A percentile compares a stretch with the other conserved stretches of the same genome.
phyloP scores from a whole-genome alignment of 2,329 filamentous ascomycete genomes.

The Aspergillus udagawae region DNA sequence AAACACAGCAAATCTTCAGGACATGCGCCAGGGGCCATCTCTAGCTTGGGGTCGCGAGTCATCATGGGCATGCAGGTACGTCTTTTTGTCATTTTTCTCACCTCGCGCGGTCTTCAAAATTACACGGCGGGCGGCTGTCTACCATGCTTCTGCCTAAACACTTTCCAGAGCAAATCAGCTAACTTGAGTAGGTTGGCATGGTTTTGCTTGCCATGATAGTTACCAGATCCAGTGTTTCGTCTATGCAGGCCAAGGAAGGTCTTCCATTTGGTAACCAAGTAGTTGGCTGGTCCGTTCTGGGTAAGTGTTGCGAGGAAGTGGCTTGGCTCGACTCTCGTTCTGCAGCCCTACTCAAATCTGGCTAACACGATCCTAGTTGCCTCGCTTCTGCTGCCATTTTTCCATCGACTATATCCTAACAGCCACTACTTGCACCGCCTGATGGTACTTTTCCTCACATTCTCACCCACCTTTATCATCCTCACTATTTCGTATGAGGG shows the following conservation, averaged over 20 bases:
- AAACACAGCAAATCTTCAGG: constrained; percentile 35
- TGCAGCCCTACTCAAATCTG: background rate
- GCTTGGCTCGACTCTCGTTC: background rate
- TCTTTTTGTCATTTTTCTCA: background rate
- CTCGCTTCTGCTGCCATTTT: constrained; percentile 73
- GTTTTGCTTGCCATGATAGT: constrained; percentile 77
- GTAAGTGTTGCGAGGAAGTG: constrained; percentile 44
- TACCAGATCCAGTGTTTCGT: constrained; percentile 79
- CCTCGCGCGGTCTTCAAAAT: background rate
- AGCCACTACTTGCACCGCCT: constrained; percentile 87
- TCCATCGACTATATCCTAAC: constrained; percentile 76
- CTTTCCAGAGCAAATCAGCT: background rate
- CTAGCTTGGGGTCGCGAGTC: constrained; percentile 34
- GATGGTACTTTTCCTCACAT: constrained; percentile 84
- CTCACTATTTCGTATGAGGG: constrained; percentile 97
- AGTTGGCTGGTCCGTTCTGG: constrained; percentile 75
- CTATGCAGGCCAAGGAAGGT: constrained; percentile 78
- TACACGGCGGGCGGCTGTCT: background rate
- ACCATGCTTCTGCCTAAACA: background rate
- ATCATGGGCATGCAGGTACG: constrained; percentile 46
- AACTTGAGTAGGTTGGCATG: constrained; percentile 60
- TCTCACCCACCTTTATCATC: constrained; percentile 90
- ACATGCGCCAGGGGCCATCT: constrained; percentile 12
- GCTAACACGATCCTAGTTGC: constrained; percentile 47
- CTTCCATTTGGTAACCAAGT: constrained; percentile 84